phyloP scores from a whole-genome alignment of 352 stramenopile genomes.

The Thalassiosira mediterranea region DNA sequence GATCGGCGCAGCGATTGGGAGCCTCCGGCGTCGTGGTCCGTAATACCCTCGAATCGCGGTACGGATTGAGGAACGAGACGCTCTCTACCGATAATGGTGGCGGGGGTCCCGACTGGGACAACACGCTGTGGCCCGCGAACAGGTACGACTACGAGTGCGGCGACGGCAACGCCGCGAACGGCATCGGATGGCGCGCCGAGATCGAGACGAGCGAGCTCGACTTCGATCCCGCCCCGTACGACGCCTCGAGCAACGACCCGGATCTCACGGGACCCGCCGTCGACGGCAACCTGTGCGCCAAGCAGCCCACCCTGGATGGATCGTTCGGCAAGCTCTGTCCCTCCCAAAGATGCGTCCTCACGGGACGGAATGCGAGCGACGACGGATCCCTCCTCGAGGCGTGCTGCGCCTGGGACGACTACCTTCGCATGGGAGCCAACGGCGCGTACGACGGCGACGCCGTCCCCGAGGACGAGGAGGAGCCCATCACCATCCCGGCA shows the following conservation, averaged over 20 bases:
- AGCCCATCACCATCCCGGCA: conserved; percentile 44
- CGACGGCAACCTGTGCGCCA: conserved; percentile 51
- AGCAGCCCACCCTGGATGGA: not conserved
- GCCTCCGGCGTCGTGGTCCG: conserved; percentile 42
- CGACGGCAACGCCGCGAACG: conserved; percentile 6
- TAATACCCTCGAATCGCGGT: conserved; percentile 52
- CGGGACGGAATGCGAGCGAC: conserved; percentile 30
- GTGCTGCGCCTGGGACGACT: conserved; percentile 63
- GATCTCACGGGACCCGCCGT: conserved; percentile 27
- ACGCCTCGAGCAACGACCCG: conserved; percentile 20
- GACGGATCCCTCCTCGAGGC: conserved; percentile 32
- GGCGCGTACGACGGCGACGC: conserved; percentile 34
- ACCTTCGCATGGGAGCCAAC: conserved; percentile 34
- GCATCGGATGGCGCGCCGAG: conserved; percentile 17
- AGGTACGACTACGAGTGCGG: conserved; percentile 58
- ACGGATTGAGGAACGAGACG: conserved; percentile 14
- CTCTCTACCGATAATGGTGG: not conserved
- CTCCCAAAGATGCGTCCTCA: conserved; percentile 49
- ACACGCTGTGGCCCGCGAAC: conserved; percentile 36
- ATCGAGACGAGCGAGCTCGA: conserved; percentile 29
- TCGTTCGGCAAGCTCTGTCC: conserved; percentile 35
- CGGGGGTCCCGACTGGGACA: conserved; percentile 18
- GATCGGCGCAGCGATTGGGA: conserved; percentile 35
- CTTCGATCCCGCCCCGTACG: conserved; percentile 63
- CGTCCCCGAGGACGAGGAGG: conserved; percentile 23